Evolutionary conservation across 176 grass and related monocot species (phyloP).

Genomic region (Stipa capillata): DNA sequence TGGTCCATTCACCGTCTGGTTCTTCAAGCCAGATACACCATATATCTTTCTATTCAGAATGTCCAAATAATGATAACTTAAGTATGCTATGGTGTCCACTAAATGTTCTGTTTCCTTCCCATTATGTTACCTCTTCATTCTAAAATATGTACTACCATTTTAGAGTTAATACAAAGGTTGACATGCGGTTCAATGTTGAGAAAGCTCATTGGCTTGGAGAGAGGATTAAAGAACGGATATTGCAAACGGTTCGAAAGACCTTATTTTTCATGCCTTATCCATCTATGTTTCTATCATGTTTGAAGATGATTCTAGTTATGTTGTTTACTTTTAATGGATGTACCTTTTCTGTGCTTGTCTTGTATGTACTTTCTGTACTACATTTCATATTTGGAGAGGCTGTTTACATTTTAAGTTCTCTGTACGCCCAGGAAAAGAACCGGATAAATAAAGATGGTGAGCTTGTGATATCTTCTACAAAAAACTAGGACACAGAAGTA

Average conservation of each 20-base stretch:
- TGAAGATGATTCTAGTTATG: not conserved
- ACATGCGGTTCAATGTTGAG: conserved; percentile 95
- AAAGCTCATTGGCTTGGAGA: conserved; percentile 87
- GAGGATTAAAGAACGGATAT: conserved; percentile 73
- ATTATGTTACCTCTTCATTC: not conserved
- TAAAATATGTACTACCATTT: conserved; percentile 1
- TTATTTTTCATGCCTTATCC: not conserved
- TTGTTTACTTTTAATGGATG: not conserved
- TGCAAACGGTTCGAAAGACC: conserved; percentile 65
- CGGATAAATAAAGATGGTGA: conserved; percentile 90
- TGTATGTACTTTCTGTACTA: not conserved
- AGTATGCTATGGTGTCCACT: too few relatives aligned
- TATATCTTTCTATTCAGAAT: not conserved
- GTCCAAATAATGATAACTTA: not conserved
- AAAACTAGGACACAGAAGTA: conserved; percentile 97
- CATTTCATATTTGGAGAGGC: not conserved
- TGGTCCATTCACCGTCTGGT: not conserved
- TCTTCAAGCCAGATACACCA: not conserved
- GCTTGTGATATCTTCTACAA: conserved; percentile 96
- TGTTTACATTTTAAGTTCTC: conserved; percentile 1
- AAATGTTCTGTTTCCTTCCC: too few relatives aligned
- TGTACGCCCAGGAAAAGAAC: conserved; percentile 73
- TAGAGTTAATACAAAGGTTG: conserved; percentile 96
- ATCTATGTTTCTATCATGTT: not conserved
- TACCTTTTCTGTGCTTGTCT: not conserved